phyloP scores from a whole-genome alignment of 495 filamentous ascomycete species.

The Neurospora terricola region DNA sequence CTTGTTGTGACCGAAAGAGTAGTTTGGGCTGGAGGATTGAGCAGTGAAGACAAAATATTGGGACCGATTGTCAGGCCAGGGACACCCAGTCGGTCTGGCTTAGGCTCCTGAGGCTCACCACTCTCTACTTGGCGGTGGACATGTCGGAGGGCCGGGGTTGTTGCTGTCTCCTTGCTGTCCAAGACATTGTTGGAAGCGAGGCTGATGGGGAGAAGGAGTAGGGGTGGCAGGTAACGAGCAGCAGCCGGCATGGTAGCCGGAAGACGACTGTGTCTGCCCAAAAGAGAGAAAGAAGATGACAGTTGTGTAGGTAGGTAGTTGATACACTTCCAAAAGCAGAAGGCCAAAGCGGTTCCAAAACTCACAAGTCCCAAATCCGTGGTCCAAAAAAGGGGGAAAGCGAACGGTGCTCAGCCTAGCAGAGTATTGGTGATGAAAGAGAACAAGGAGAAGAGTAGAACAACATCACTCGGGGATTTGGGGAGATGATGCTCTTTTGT shows the following conservation, averaged over 20 bases:
- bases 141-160: not conserved
- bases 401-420: not conserved
- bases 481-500: not conserved
- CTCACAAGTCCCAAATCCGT: conserved; percentile 6
- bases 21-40: not conserved
- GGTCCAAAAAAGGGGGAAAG: conserved; percentile 6
- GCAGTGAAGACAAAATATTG: conserved; percentile 3
- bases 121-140: not conserved
- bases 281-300: conserved; percentile 1
- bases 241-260: conserved; percentile 7
- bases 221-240: conserved; percentile 1
- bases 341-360: conserved; percentile 13
- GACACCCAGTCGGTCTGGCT: conserved; percentile 2
- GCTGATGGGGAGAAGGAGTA: conserved; percentile 2
- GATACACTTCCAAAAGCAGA: conserved; percentile 12
- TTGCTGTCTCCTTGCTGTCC: not conserved
- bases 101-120: not conserved
- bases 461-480: not conserved
- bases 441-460: not conserved
- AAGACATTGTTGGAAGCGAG: not conserved
- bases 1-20: not conserved
- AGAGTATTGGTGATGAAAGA: not conserved
- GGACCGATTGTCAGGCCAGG: conserved; percentile 4
- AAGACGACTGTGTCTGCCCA: not conserved
- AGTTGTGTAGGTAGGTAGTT: not conserved